phyloP scores from a whole-genome alignment of 805 yeast genomes.

The Wickerhamiella sorbophila region DNA sequence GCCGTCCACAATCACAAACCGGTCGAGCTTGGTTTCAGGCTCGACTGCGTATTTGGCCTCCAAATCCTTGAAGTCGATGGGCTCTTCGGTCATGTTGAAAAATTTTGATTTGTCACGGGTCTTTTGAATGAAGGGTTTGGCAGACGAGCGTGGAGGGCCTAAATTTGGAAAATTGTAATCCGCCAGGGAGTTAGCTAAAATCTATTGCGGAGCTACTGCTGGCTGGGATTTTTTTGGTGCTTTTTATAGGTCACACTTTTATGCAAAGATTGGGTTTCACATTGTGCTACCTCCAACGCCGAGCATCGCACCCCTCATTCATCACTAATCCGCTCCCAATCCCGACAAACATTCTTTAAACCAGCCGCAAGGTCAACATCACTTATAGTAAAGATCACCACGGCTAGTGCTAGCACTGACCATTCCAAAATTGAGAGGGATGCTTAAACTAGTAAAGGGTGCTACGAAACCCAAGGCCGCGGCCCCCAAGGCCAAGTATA shows the following conservation, averaged over 20 bases:
- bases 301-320: too few relatives aligned
- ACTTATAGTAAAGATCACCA: too few relatives aligned
- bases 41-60: slow-evolving; percentile 60
- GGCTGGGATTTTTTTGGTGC: too few relatives aligned
- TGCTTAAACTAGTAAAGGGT: slow-evolving; percentile 21
- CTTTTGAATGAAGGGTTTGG: not conserved
- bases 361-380: not conserved
- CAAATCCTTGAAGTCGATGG: slow-evolving; percentile 64
- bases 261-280: too few relatives aligned
- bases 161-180: not conserved
- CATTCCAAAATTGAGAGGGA: slow-evolving; percentile 3
- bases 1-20: slow-evolving; percentile 80
- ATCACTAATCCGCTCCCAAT: not conserved
- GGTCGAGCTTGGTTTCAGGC: slow-evolving; percentile 50
- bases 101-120: not conserved
- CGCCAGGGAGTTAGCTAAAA: too few relatives aligned
- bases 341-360: not conserved
- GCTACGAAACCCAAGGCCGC: slow-evolving; percentile 43
- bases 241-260: too few relatives aligned
- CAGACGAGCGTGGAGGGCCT: not conserved
- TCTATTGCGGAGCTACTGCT: too few relatives aligned
- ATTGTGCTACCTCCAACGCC: too few relatives aligned
- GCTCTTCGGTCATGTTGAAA: slow-evolving; percentile 3
- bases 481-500: slow-evolving; percentile 94
- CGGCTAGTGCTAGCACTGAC: too few relatives aligned